Percentiles rank a stretch among this genome's conserved stretches.
Evolutionary conservation across 257 asterid species (phyloP).

Genomic region (Salvia miltiorrhiza): DNA sequence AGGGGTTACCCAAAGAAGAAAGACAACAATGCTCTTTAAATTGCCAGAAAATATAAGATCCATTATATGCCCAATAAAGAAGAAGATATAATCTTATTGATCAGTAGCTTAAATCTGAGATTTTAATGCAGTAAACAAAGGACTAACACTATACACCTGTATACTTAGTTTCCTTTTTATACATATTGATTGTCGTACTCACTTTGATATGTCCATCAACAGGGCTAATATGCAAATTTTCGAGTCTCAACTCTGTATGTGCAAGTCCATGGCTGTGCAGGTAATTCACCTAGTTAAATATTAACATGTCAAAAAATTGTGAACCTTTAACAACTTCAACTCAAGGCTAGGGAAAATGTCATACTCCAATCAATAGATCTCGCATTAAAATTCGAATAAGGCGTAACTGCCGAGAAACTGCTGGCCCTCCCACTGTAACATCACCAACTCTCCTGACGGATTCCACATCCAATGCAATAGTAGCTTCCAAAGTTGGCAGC

Average conservation of each 20-base stretch:
- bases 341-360: constrained; percentile 19
- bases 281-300: constrained; percentile 74
- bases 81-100: not conserved
- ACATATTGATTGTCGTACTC: constrained; percentile 30
- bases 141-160: constrained; percentile 1
- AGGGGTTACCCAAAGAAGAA: constrained; percentile 1
- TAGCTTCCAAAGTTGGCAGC: constrained; percentile 95
- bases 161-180: constrained; percentile 12
- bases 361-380: constrained; percentile 89
- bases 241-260: constrained; percentile 89
- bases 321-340: not conserved
- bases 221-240: constrained; percentile 86
- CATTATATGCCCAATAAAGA: constrained; percentile 11
- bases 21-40: not conserved
- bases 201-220: constrained; percentile 91
- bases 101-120: not conserved
- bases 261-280: constrained; percentile 97
- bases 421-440: constrained; percentile 88
- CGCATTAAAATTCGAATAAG: constrained; percentile 85
- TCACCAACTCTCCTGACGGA: constrained; percentile 87
- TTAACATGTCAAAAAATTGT: constrained; percentile 2
- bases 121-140: not conserved
- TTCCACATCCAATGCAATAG: constrained; percentile 90
- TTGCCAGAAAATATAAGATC: not conserved
- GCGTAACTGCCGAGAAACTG: constrained; percentile 78